phyloP scores from a whole-genome alignment of 1,284 basidiomycete species.

The Trametes pubescens region DNA sequence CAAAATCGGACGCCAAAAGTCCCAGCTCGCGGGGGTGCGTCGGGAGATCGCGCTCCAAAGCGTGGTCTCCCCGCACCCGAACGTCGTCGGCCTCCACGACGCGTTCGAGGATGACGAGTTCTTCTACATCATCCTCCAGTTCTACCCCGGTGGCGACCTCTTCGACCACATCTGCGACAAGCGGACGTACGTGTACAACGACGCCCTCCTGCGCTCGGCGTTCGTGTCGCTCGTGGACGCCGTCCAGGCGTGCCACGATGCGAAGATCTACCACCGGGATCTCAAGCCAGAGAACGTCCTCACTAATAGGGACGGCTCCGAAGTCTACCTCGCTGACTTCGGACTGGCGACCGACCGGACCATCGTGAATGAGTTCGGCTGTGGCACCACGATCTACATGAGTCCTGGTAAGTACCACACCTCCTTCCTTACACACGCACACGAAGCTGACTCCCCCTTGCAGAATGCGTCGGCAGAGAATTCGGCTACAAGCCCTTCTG shows the following conservation, averaged over 20 bases:
- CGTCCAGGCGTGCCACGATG: slow-evolving; percentile 65
- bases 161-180: slow-evolving; percentile 67
- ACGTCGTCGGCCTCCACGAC: slow-evolving; percentile 66
- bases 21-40: slow-evolving; percentile 21
- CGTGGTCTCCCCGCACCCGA: slow-evolving; percentile 63
- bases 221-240: slow-evolving; percentile 72
- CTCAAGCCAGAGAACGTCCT: slow-evolving; percentile 82
- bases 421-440: not conserved
- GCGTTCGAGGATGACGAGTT: slow-evolving; percentile 63
- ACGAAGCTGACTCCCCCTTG: not conserved
- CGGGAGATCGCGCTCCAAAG: slow-evolving; percentile 55
- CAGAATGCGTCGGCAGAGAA: slow-evolving; percentile 43
- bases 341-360: slow-evolving; percentile 68
- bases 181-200: slow-evolving; percentile 56
- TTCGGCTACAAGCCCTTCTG: slow-evolving; percentile 57
- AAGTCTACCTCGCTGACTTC: slow-evolving; percentile 72
- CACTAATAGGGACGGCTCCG: slow-evolving; percentile 54
- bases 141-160: slow-evolving; percentile 69
- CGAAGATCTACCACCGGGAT: slow-evolving; percentile 75
- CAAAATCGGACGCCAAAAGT: slow-evolving; percentile 23
- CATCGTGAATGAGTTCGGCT: slow-evolving; percentile 59
- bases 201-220: slow-evolving; percentile 57
- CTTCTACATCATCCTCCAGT: slow-evolving; percentile 71
- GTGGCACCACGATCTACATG: slow-evolving; percentile 64
- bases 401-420: slow-evolving; percentile 53